phyloP scores from a whole-genome alignment of 108 stramenopile species.

The Aurantiochytrium sp. region DNA sequence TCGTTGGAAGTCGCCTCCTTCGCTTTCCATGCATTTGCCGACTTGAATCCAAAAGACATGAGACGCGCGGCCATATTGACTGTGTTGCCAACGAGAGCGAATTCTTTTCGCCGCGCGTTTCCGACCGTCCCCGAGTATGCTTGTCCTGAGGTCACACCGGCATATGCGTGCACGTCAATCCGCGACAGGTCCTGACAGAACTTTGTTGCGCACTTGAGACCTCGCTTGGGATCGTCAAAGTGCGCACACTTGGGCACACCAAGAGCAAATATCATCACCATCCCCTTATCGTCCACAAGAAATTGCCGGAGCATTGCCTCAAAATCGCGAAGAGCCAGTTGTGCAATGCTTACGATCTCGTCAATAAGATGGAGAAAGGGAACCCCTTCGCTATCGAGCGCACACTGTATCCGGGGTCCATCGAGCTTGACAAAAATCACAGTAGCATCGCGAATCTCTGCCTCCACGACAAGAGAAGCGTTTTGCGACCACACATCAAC shows the following conservation, averaged over 20 bases:
- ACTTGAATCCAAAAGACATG: slow-evolving; percentile 27
- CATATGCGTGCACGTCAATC: neutral
- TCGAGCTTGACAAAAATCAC: slow-evolving; percentile 5
- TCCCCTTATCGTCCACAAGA: slow-evolving; percentile 38
- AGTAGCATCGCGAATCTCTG: slow-evolving; percentile 15
- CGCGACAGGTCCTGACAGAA: neutral
- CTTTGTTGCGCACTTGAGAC: neutral
- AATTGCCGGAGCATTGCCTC: slow-evolving; percentile 37
- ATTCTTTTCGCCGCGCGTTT: slow-evolving; percentile 21
- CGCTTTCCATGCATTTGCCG: neutral
- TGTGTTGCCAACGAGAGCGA: slow-evolving; percentile 34
- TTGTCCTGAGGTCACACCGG: slow-evolving; percentile 30
- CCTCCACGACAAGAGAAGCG: neutral
- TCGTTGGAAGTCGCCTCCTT: neutral
- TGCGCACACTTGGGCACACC: slow-evolving; percentile 23
- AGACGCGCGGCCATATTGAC: slow-evolving; percentile 36
- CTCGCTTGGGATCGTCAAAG: neutral
- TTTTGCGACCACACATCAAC: slow-evolving; percentile 17
- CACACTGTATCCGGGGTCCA: neutral
- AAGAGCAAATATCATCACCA: slow-evolving; percentile 36
- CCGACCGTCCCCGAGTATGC: slow-evolving; percentile 34
- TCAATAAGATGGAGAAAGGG: slow-evolving; percentile 14
- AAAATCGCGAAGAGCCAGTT: slow-evolving; percentile 20
- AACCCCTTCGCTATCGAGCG: neutral
- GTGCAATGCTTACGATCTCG: slow-evolving; percentile 28